Conservation (phyloP, 352 stramenopile genomes). For the Pythium oligandrum region DNA sequence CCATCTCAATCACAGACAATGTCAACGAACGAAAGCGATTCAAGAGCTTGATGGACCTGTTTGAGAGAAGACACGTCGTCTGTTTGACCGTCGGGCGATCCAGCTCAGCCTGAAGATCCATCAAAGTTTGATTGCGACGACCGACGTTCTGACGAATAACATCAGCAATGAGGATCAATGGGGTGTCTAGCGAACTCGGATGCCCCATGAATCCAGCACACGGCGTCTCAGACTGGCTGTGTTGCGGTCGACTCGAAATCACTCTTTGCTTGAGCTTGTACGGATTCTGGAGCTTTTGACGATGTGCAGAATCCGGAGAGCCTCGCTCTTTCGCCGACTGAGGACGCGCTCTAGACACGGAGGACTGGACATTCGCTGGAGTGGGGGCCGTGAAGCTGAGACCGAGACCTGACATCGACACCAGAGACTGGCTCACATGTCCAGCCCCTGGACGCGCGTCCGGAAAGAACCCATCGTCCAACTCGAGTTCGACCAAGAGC, state of each 20-base stretch:
- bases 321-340: slow-evolving; percentile 12
- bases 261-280: slow-evolving; percentile 67
- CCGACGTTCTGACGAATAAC: slow-evolving; percentile 46
- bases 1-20: slow-evolving; percentile 58
- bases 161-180: slow-evolving; percentile 32
- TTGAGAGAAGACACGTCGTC: slow-evolving; percentile 22
- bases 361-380: not conserved
- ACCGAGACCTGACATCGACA: no score
- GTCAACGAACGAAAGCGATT: slow-evolving; percentile 59
- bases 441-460: no score
- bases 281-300: slow-evolving; percentile 35
- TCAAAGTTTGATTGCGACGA: slow-evolving; percentile 35
- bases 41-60: slow-evolving; percentile 38
- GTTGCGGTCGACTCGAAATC: slow-evolving; percentile 28
- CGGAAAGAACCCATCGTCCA: no score
- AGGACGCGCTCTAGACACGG: not conserved
- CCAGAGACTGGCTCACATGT: no score
- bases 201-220: no score
- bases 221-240: no score
- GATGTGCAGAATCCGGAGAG: not conserved
- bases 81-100: not conserved
- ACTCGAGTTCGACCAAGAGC: no score
- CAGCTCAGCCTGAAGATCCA: slow-evolving; percentile 26
- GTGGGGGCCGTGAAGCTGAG: no score
- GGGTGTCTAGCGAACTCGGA: not conserved